Evolutionary conservation across 768 basidiomycete species (phyloP).

Genomic region (Cantharellus anzutake): DNA sequence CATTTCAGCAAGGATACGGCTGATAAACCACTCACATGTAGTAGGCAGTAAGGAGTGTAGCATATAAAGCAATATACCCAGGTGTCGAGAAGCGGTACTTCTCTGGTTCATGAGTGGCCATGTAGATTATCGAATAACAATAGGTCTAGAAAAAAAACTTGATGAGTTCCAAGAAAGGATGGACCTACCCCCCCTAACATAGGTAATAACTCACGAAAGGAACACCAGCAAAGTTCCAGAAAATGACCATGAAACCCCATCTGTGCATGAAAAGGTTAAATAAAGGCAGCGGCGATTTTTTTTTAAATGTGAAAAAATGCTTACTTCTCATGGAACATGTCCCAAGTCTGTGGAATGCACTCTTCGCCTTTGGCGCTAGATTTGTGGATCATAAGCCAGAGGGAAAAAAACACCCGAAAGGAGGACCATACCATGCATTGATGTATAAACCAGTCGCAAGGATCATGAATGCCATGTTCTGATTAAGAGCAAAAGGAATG

Average conservation of each 20-base stretch:
- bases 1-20: conserved; percentile 1
- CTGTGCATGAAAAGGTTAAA: conserved; percentile 15
- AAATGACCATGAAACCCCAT: conserved; percentile 96
- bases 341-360: conserved; percentile 94
- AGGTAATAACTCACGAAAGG: conserved; percentile 14
- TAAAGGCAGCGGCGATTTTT: conserved; percentile 1
- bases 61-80: conserved; percentile 52
- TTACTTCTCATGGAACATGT: conserved; percentile 96
- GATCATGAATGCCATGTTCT: conserved; percentile 97
- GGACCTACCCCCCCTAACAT: conserved; percentile 33
- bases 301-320: conserved; percentile 8
- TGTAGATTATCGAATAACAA: conserved; percentile 93
- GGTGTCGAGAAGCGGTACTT: conserved; percentile 72
- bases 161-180: background rate
- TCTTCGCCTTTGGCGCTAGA: conserved; percentile 81
- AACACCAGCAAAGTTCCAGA: conserved; percentile 69
- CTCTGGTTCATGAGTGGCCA: conserved; percentile 83
- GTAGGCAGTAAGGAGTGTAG: conserved; percentile 65
- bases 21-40: conserved; percentile 39
- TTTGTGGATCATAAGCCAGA: background rate
- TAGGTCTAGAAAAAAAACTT: conserved; percentile 41
- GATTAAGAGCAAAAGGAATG: background rate
- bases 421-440: conserved; percentile 23
- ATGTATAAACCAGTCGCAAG: conserved; percentile 92
- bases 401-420: background rate